Evolutionary conservation across 345 rosid genomes (phyloP), one percentile per base, ranked within the genome.

Genomic region (Ceriops tagal): DNA sequence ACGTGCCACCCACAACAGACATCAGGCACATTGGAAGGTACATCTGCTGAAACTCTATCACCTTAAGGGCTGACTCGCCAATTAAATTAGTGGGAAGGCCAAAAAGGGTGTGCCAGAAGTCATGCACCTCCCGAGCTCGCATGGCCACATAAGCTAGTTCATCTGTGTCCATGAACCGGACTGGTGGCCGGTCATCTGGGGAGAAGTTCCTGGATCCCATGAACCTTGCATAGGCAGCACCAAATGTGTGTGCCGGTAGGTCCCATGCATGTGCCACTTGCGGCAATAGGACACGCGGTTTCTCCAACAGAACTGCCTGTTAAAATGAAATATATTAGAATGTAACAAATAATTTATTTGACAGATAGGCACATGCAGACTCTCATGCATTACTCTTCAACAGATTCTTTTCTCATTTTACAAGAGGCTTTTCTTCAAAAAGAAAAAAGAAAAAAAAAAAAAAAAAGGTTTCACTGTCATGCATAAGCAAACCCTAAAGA

Each of bases 121-220:
- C 90, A 9, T 90, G 93, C 37, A 85, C 90, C 68, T 90, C 96
- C 1, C 89, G 96, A 3, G 96, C 87, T 18, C 92, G 75, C 71
- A 84, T 90, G 0, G 92, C 84, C 13, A 88, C 90, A 4, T 83
- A 86, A 43, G 96, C 91, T 31, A 88, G 65, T 46, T 86, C 93
- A 55, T 90, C 87, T 1, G 88, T 90, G 47, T 90, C 93, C 92
- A 88, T 84, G 80, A 90, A 90, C 10, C 96, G 84, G 67, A 86
- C 90, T 0, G 92, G 92, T 0, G 93, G 96, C 0, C 93, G 86
- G 19, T 88, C 93, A 73, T 88, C 90, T 0, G 92, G 89, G 6
- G 90, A 88, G 68, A 90, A 90, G 77, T 88, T 86, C 73, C 92
- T 80, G n/a, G 96, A 88, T 67, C 93, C 96, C 93, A 86, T 85